These are phyloP conservation scores for Botryotinia narcissicola DNA, from an alignment of 2,329 filamentous ascomycete genomes.

Conservation along the genomic window DNA sequence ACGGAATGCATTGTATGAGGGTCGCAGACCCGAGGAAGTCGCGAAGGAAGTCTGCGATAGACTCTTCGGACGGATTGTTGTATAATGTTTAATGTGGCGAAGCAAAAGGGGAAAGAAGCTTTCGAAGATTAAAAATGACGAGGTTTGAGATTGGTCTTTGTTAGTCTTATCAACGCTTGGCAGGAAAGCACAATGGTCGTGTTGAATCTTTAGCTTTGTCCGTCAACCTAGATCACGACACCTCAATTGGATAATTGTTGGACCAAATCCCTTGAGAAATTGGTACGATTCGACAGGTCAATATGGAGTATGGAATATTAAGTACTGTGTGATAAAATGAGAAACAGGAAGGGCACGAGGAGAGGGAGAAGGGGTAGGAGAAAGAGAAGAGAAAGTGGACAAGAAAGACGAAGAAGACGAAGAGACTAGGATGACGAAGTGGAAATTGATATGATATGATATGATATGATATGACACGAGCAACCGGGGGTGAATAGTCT, in stretches of 20 bases:
- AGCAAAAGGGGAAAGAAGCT: slow-evolving; percentile 16
- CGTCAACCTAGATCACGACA: background rate
- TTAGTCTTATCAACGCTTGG: slow-evolving; percentile 11
- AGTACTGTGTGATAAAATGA: background rate
- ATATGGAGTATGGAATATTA: background rate
- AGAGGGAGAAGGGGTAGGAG: background rate
- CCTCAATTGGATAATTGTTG: background rate
- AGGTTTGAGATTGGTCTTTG: slow-evolving; percentile 10
- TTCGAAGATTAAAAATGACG: slow-evolving; percentile 2
- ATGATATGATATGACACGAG: background rate
- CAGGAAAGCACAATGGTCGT: background rate
- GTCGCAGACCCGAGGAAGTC: slow-evolving; percentile 13
- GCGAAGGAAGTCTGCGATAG: slow-evolving; percentile 9
- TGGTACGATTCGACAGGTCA: slow-evolving; percentile 8
- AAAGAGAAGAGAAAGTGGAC: background rate
- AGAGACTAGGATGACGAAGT: background rate
- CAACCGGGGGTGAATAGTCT: too few species aligned
- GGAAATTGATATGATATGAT: background rate
- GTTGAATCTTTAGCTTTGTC: slow-evolving; percentile 9
- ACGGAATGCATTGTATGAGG: slow-evolving; percentile 13
- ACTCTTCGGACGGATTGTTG: slow-evolving; percentile 12
- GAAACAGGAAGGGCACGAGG: background rate
- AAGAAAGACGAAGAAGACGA: background rate
- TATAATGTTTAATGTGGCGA: slow-evolving; percentile 14
- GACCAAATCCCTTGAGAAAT: background rate